Evolutionary conservation across 768 basidiomycete species (phyloP), one percentile per base, ranked within the genome.

Genomic region (Rickenella mellea): DNA sequence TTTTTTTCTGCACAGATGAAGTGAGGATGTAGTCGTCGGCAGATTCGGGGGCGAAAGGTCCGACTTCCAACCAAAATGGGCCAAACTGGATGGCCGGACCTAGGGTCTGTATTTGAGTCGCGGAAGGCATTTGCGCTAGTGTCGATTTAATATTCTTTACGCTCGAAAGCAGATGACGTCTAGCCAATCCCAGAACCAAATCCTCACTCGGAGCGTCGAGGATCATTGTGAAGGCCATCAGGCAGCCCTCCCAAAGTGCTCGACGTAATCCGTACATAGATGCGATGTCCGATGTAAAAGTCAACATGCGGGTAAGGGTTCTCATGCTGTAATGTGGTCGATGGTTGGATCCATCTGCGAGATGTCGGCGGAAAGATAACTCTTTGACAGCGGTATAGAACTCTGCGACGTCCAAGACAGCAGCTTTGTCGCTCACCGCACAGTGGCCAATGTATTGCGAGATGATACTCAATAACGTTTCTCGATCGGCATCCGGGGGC

Each of bases 141-240:
- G 92, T 59, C 0, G 93, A 87, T 11, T 72, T 72, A 8, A 79
- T 70, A 56, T 97, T 97, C 39, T 81, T 76, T 10, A 92, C 80
- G 7, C 83, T 80, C 3, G 74, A 67, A 22, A 97, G 70, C 11
- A 99, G 65, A 60, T 91, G 76, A 50, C 78, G 80, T 48, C 83
- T 80, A 6, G 85, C 84, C 14, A 94, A 66, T 6, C 63, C 59
- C 2, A 69, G 74, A 15, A 91, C 89, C 20, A 74, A 52, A 46
- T 73, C 69, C 1, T 78, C 74, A 52, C 91, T 91, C 12, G 71
- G 63, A 0, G 63, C 64, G 53, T 96, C 89, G 37, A 99, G 71
- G 5, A 84, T 79, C 91, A 96, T 97, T 5, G 91, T 96, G 59
- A 98, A 99, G 0, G 89, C 83, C 96, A 99, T 98, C 43, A 97